phyloP scores from a whole-genome alignment of 1,284 basidiomycete genomes.

The Pascua sp. region DNA sequence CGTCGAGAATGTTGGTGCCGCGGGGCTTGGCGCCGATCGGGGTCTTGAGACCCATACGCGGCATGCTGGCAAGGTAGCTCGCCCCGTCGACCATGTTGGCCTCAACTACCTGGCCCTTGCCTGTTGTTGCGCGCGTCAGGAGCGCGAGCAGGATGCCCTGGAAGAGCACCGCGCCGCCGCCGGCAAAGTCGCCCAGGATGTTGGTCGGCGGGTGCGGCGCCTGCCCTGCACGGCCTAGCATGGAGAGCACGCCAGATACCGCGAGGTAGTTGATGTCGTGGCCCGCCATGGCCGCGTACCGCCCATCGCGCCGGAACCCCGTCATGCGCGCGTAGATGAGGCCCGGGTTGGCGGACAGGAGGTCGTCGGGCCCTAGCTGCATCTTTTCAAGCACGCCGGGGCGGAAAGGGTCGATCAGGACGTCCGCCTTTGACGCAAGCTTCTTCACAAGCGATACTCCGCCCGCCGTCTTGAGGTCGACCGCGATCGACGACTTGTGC shows the following conservation, averaged over 20 bases:
- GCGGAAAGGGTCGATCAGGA: constrained; percentile 19
- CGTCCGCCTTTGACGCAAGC: constrained; percentile 8
- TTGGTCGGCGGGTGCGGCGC: constrained; percentile 14
- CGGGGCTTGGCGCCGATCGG: not conserved
- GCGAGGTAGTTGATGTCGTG: constrained; percentile 23
- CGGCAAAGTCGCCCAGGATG: constrained; percentile 23
- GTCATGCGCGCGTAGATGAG: constrained; percentile 21
- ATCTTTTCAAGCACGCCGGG: constrained; percentile 22
- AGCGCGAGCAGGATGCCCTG: constrained; percentile 18
- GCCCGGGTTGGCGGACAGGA: constrained; percentile 8
- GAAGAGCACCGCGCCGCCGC: constrained; percentile 17
- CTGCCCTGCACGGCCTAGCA: constrained; percentile 10
- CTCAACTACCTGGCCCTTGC: constrained; percentile 20
- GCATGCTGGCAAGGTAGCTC: constrained; percentile 14
- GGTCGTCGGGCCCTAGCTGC: constrained; percentile 9
- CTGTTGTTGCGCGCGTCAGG: constrained; percentile 4
- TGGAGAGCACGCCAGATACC: constrained; percentile 15
- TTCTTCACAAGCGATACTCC: constrained; percentile 7
- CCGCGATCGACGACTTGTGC: constrained; percentile 7
- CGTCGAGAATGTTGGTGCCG: constrained; percentile 18
- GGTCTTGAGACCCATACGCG: constrained; percentile 3
- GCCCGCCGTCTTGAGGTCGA: constrained; percentile 10
- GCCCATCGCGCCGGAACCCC: constrained; percentile 10
- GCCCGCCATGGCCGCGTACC: constrained; percentile 16
- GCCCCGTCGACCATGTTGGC: constrained; percentile 19